Evolutionary conservation across 306 rosid genomes (phyloP), one percentile per base, ranked within the genome.

Genomic region (Sesbania bispinosa): DNA sequence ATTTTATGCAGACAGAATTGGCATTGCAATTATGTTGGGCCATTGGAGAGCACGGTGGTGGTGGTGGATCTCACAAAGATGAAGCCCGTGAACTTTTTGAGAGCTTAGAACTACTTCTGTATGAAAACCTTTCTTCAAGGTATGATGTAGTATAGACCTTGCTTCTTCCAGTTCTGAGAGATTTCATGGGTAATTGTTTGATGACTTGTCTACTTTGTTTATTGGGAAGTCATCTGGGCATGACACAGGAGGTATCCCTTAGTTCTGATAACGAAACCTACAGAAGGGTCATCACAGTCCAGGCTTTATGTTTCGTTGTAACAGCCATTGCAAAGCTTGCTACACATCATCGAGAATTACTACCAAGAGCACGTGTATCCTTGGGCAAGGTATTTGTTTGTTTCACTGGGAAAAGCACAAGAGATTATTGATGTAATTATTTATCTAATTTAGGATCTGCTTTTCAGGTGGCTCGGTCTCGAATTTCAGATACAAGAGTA

Each of bases 1-100:
- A 72, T 80, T 67, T 73, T 77, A 41, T 59, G 38, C 80, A 94
- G 97, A 84, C 89, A 77, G 97, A 94, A 82, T 85, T 94, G 82
- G 98, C 98, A 62, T 79, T 91, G 73, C 97, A 91, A 72, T 62
- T 94, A 81, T 91, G 98, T 79, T 94, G 98, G 97, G 97, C 97
- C 72, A 91, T 94, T 39, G 98, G 98, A 76, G 98, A 94, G 95
- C 87, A 94, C 54, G 95, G 95, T 33, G 98, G 98, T 57, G 98
- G 98, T 57, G 98, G 98, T 32, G 79, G 66, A 63, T 86, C 90
- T 55, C 98, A 90, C 87, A 90, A 87, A 81, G 98, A 94, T 64
- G 98, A 85, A 79, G 96, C 98, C 24, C 97, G 98, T 75, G 98
- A 94, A 79, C 97, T 94, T 69, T 89, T 94, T 70, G 98, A 94